Evolutionary conservation across 495 filamentous ascomycete genomes (phyloP).

Genomic region (Penicillium desertorum): DNA sequence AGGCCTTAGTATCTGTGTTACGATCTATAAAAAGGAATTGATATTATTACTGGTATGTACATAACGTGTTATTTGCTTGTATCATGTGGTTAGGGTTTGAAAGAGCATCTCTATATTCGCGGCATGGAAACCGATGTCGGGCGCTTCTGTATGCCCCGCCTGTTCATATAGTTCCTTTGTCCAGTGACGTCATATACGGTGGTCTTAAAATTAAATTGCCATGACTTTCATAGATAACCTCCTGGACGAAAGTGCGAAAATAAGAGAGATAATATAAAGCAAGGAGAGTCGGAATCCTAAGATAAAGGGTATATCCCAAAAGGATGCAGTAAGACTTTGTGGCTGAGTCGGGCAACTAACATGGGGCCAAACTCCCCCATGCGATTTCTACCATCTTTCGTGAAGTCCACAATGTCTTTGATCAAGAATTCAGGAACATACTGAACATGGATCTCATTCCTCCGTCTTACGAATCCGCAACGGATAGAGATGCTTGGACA

Average conservation of each 20-base stretch:
- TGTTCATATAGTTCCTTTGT: not conserved
- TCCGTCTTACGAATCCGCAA: slow-evolving; percentile 60
- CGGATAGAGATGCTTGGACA: slow-evolving; percentile 58
- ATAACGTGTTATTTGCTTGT: no score
- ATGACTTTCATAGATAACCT: not conserved
- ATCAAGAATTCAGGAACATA: not conserved
- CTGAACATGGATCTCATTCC: slow-evolving; percentile 52
- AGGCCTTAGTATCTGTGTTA: no score
- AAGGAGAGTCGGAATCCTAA: not conserved
- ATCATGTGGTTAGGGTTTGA: no score
- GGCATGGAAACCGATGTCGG: no score
- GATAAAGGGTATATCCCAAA: not conserved
- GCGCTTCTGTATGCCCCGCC: no score
- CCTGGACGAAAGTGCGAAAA: not conserved
- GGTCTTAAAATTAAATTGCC: not conserved
- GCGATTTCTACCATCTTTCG: not conserved
- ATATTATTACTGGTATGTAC: no score
- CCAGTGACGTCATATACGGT: not conserved
- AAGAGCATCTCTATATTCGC: no score
- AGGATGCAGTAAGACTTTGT: not conserved
- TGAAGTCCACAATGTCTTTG: not conserved
- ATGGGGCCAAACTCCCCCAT: not conserved
- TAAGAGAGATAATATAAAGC: not conserved
- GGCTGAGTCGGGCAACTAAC: slow-evolving; percentile 17
- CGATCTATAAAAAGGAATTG: no score